These are phyloP conservation scores for Infundibulicybe gibba DNA, from an alignment of 768 basidiomycete species.

Conservation along the genomic window DNA sequence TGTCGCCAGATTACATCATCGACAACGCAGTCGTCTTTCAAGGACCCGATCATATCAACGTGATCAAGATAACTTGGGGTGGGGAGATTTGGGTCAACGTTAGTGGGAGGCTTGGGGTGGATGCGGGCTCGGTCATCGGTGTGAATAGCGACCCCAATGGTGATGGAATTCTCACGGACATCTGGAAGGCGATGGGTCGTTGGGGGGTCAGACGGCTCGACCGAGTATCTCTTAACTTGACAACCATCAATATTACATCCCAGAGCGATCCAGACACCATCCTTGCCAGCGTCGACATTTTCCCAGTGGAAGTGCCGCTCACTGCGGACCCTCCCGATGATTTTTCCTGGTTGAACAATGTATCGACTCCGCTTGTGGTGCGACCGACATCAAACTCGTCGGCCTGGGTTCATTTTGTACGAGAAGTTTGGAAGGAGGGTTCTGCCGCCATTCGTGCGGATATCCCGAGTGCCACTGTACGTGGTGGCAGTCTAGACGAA, in stretches of 20 bases:
- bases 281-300: conserved; percentile 44
- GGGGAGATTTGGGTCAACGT: conserved; percentile 61
- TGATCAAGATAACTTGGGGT: conserved; percentile 56
- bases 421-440: conserved; percentile 57
- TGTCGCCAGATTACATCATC: conserved; percentile 58
- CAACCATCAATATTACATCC: conserved; percentile 46
- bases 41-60: conserved; percentile 59
- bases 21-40: conserved; percentile 49
- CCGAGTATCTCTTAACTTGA: conserved; percentile 52
- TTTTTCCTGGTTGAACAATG: conserved; percentile 51
- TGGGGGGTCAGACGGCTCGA: conserved; percentile 60
- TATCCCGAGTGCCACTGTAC: conserved; percentile 39
- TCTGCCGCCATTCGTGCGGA: conserved; percentile 38
- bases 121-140: conserved; percentile 59
- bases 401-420: conserved; percentile 45
- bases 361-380: conserved; percentile 49
- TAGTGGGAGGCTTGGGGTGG: conserved; percentile 57
- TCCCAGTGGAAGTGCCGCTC: conserved; percentile 54
- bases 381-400: conserved; percentile 50
- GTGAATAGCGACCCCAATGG: conserved; percentile 41
- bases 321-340: conserved; percentile 49
- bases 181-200: conserved; percentile 68
- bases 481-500: conserved; percentile 43
- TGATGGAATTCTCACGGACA: conserved; percentile 37
- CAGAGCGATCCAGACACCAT: conserved; percentile 30